Evolutionary conservation across 495 filamentous ascomycete genomes (phyloP).

Genomic region (Parmelia sp.): DNA sequence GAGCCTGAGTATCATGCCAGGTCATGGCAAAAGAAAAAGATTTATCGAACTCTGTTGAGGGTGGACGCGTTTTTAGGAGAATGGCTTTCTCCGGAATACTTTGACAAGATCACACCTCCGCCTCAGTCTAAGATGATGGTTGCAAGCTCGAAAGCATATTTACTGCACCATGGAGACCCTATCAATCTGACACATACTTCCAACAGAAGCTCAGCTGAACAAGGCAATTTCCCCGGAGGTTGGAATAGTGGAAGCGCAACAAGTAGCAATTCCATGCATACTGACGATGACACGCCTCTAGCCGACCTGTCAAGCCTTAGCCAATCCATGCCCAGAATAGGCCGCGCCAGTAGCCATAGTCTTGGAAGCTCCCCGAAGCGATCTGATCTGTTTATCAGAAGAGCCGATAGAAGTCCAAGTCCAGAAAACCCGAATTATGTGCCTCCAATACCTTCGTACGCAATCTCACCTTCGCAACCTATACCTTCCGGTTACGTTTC

Average conservation of each 20-base stretch:
- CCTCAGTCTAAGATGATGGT: constrained; percentile 82
- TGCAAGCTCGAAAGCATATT: constrained; percentile 74
- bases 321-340: constrained; percentile 34
- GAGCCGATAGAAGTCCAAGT: constrained; percentile 11
- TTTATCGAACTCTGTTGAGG: constrained; percentile 54
- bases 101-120: constrained; percentile 82
- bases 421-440: constrained; percentile 47
- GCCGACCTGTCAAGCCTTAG: constrained; percentile 22
- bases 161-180: constrained; percentile 61
- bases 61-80: constrained; percentile 92
- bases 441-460: constrained; percentile 73
- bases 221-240: constrained; percentile 55
- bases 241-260: constrained; percentile 45
- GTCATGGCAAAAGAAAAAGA: constrained; percentile 15
- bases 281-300: constrained; percentile 27
- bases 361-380: constrained; percentile 16
- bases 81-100: constrained; percentile 92
- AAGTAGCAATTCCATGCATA: constrained; percentile 26
- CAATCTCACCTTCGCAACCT: constrained; percentile 67
- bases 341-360: constrained; percentile 40
- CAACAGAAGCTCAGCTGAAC: constrained; percentile 27
- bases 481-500: constrained; percentile 85
- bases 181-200: constrained; percentile 31
- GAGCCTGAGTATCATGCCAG: constrained; percentile 17
- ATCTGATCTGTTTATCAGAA: constrained; percentile 4